Evolutionary conservation across 305 asterid species (phyloP), one percentile per base, ranked within the genome.

Genomic region (Fraxinus greggii): DNA sequence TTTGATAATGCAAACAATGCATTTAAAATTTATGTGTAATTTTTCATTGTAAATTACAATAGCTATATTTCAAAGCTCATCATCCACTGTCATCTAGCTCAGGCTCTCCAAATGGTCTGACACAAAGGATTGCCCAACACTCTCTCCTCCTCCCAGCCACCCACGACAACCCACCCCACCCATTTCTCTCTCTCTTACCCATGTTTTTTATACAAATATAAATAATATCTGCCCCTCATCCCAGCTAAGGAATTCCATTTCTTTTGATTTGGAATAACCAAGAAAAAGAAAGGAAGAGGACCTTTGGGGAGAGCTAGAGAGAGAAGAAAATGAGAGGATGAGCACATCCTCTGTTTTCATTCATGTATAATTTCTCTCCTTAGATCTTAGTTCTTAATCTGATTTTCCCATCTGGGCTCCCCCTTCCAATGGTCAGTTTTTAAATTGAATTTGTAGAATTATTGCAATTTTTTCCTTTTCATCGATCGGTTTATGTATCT

Each of bases 251-350:
- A 80, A 89, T 86, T 83, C 91, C 89, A 86, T 83, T 83, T 85
- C 89, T 77, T 59, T 61, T 78, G 82, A 75, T 78, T 78, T 86
- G 90, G 90, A 87, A 88, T 87, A 88, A 85, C 89, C 88, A 83
- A 85, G 83, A 80, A 81, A 87, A 82, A 83, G 82, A 83, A 88
- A 87, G 87, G 84, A 83, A 88, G 82, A 86, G 85, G 88, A 83
- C 26, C 70, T 23, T 61, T 61, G 31, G 31, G 70, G 26, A 54
- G 65, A 54, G 24, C 65, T 61, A 21, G 70, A 61, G 75, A 83
- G 87, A 75, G 83, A 89, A 86, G 77, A 89, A 89, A 87, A 89
- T 83, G 88, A 83, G 92, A 91, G 88, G 89, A 91, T 86, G 90
- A 87, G 85, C 89, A 79, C 85, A 84, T 80, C 84, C 86, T 45